Evolutionary conservation across 495 filamentous ascomycete species (phyloP), one percentile per base, ranked within the genome.

Genomic region (Aspergillus diversus): DNA sequence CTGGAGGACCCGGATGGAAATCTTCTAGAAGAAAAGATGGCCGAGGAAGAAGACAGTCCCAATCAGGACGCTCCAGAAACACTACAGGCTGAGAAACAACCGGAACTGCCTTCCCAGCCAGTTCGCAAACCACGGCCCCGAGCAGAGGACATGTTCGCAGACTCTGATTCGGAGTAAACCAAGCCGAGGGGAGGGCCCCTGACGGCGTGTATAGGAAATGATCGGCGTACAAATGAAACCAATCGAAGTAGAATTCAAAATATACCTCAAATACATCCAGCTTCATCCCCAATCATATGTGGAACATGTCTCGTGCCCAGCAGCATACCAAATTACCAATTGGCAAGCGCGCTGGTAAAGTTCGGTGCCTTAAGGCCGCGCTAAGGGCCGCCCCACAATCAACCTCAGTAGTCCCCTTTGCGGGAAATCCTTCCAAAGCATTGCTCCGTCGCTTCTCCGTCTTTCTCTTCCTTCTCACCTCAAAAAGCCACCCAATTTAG

Each of bases 91-190:
- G 60, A 66, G 32, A 63, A 75, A 33, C 62, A 53, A 33, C 55
- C 59, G 48, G 60, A 74, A 13, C 60, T 67, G 17, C 57, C 70
- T 15, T 65, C 63, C 27, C 71, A 71, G 50, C 66, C 74, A 63
- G 59, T 60, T 53, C 76, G 77, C 63, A 81, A 78, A 66, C 85
- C 84, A 65, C 86, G 93, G 53, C 91, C 92, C 71, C 91, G 87
- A 64, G 93, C 93, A 5, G 92, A 92, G 69, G 93, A 97, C 70
- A 96, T 97, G 92, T 97, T 97, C 85, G 93, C 90, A 15, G 89
- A 85, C 68, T 87, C 83, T 1, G 82, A 84, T 48, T 74, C 73
- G n/a, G 80, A 83, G 50, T 27, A 43, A 12, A 13, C 8, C 11
- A 43, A 13, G 39, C n/a, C 8, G 39, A 43, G 11, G n/a, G 37